Evolutionary conservation across 2,329 filamentous ascomycete species (phyloP).

Genomic region (Neofusicoccum sp.): DNA sequence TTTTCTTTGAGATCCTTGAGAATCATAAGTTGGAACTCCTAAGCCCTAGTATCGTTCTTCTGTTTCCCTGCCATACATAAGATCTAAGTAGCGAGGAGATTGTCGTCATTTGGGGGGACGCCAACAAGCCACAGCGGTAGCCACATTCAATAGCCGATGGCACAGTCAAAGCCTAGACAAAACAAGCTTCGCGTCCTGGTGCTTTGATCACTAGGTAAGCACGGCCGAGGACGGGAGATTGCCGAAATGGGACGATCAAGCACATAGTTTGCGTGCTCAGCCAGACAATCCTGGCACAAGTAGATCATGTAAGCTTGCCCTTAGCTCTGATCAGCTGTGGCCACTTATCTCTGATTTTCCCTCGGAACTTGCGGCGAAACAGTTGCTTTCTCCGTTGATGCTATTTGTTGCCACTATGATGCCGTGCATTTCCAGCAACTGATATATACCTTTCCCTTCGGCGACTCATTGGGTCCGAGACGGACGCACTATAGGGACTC

Average conservation of each 20-base stretch:
- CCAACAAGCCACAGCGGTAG: neutral
- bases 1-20: too few species aligned
- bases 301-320: neutral
- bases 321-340: neutral
- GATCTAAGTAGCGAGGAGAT: too few species aligned
- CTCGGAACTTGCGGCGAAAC: neutral
- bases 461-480: neutral
- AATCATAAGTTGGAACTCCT: too few species aligned
- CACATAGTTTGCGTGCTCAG: neutral
- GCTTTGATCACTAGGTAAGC: constrained; percentile 1
- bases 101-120: too few species aligned
- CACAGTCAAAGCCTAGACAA: neutral
- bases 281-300: neutral
- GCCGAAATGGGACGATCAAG: neutral
- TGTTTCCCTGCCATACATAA: too few species aligned
- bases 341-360: neutral
- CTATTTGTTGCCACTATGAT: constrained; percentile 2
- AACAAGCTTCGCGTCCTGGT: constrained; percentile 6
- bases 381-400: neutral
- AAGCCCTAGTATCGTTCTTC: too few species aligned
- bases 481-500: neutral
- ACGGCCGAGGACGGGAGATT: neutral
- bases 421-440: neutral
- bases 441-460: neutral
- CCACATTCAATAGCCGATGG: neutral